Evolutionary conservation across 768 basidiomycete genomes (phyloP), one percentile per base, ranked within the genome.

Genomic region (Leucocoprinus birnbaumii): DNA sequence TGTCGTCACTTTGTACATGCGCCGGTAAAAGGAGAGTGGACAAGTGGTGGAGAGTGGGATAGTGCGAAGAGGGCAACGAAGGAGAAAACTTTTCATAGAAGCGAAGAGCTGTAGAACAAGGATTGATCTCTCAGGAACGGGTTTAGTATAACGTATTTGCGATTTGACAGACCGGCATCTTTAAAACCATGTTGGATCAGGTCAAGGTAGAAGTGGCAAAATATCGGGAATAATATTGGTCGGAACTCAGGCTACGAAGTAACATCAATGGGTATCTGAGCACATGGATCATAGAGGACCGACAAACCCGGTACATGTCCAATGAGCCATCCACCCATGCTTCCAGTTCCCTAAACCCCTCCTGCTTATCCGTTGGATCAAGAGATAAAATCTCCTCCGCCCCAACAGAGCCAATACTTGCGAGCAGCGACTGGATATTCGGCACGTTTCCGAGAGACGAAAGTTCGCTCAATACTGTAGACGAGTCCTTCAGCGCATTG

Each of bases 161-260:
- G 43, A 44, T 46, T 26, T 41, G 47, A 71, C 86, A 59, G 66
- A 89, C 95, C 95, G 60, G 94, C 89, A 65, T 92, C 89, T 65
- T 89, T 87, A 69, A 91, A 93, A 9, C 92, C 94, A 48, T 87
- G 85, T 62, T 94, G 87, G 45, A 98, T 85, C 47, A 99, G 80
- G 68, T 98, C 96, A 26, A 99, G 78, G 68, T 96, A 98, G 66
- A 98, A 98, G 70, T 99, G 94, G 48, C 91, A 93, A 66, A 98
- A 98, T 58, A 99, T 90, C 2, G 97, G 97, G 65, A 94, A 97
- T 14, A 97, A 72, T 34, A 99, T 88, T 43, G 92, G 94, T 43
- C 90, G 80, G 62, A 99, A 89, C 70, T 99, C 95, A 52, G 93
- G 92, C 90, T 98, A 48, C 26, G 24, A 66, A 11, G 18, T 51